Conservation (phyloP, 345 rosid species). For the Dipteronia dyeriana region DNA sequence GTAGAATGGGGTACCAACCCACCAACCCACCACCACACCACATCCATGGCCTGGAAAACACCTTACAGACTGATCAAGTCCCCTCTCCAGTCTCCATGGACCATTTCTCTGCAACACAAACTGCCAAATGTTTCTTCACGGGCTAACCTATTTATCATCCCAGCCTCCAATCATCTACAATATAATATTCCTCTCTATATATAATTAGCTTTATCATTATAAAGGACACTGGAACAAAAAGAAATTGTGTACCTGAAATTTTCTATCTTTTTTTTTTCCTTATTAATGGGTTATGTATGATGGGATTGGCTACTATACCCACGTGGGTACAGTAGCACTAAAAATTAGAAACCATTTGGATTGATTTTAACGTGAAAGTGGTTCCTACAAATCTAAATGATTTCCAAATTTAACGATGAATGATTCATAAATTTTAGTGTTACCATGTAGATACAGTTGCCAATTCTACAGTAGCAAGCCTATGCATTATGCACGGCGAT, state of each 20-base stretch:
- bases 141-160: conserved; percentile 10
- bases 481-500: neutral
- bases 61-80: neutral
- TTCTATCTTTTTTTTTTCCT: too few species aligned
- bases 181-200: neutral
- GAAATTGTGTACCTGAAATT: neutral
- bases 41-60: neutral
- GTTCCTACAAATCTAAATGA: too few species aligned
- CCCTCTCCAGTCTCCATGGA: neutral
- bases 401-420: too few species aligned
- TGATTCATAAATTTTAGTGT: too few species aligned
- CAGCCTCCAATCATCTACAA: neutral
- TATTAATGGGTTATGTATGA: too few species aligned
- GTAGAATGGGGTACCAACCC: neutral
- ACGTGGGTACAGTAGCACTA: too few species aligned
- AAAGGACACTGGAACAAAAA: neutral
- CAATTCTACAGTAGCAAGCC: too few species aligned
- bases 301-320: too few species aligned
- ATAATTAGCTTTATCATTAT: neutral
- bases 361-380: too few species aligned
- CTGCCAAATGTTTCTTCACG: conserved; percentile 9
- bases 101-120: neutral
- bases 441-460: too few species aligned
- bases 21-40: neutral
- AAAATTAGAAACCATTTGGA: too few species aligned